Percentiles rank a stretch among this genome's conserved stretches.
Evolutionary conservation across 352 stramenopile genomes (phyloP).

Genomic region (Discostella stelligera): DNA sequence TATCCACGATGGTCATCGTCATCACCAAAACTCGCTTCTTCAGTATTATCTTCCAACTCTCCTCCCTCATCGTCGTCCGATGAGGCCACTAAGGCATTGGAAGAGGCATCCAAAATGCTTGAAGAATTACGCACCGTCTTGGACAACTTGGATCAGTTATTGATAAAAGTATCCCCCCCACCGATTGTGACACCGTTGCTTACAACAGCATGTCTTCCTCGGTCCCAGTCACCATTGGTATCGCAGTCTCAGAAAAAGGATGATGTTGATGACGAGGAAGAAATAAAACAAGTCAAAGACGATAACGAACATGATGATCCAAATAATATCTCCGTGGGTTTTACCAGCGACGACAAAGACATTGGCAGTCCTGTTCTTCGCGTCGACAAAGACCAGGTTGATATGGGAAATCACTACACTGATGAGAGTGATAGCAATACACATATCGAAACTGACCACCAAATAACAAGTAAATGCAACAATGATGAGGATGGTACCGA

Average conservation of each 20-base stretch:
- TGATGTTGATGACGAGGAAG: not conserved
- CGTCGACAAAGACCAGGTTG: not conserved
- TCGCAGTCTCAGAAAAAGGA: not conserved
- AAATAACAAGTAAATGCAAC: not conserved
- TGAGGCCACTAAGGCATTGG: not conserved
- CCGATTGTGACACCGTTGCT: not conserved
- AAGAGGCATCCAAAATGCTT: not conserved
- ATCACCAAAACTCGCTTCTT: not conserved
- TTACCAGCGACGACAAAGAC: not conserved
- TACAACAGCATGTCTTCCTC: not conserved
- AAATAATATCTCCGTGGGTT: not conserved
- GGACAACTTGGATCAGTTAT: conserved; percentile 3
- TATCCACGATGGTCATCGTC: not conserved
- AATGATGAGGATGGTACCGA: not conserved
- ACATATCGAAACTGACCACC: too few species aligned
- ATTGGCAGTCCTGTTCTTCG: not conserved
- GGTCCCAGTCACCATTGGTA: not conserved
- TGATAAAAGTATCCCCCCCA: not conserved
- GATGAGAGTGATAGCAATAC: not conserved
- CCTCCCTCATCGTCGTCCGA: not conserved
- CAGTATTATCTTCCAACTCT: too few species aligned
- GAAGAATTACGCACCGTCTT: conserved; percentile 2
- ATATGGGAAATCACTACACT: too few species aligned
- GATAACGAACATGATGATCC: not conserved
- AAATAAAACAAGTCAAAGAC: not conserved